Conservation (phyloP, 2,329 filamentous ascomycete genomes). For the Colletotrichum sp. region DNA sequence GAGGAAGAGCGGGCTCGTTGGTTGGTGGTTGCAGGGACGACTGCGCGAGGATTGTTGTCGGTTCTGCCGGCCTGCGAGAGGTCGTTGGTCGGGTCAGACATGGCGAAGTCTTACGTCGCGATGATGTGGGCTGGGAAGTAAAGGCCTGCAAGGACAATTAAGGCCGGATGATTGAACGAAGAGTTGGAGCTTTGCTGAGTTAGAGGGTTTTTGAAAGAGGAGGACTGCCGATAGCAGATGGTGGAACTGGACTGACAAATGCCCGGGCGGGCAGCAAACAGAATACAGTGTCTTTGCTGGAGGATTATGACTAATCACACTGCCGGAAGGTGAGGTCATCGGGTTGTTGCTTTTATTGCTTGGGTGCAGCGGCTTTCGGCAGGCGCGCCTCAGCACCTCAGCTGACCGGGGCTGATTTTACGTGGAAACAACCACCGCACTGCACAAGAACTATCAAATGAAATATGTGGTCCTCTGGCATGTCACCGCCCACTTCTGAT, state of each 20-base stretch:
- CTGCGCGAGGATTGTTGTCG: neutral
- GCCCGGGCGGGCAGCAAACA: neutral
- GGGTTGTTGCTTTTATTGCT: neutral
- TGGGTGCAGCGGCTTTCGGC: neutral
- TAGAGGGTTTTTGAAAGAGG: neutral
- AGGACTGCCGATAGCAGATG: neutral
- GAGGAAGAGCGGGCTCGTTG: neutral
- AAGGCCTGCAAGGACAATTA: neutral
- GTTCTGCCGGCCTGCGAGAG: neutral
- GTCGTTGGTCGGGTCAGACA: neutral
- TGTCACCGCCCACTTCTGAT: neutral
- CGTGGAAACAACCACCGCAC: neutral
- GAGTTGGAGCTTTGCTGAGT: neutral
- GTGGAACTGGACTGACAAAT: neutral
- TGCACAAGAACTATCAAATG: neutral
- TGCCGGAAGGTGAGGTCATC: neutral
- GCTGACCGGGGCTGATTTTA: no score
- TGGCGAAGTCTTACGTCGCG: neutral
- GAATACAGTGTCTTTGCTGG: neutral
- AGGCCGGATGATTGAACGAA: neutral
- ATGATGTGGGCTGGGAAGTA: neutral
- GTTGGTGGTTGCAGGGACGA: neutral
- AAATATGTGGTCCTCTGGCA: neutral
- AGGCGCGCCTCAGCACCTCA: neutral
- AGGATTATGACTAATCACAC: neutral